Base-by-base conservation (phyloP, 306 rosid genomes). In the Dicorynia guianensis region DNA sequence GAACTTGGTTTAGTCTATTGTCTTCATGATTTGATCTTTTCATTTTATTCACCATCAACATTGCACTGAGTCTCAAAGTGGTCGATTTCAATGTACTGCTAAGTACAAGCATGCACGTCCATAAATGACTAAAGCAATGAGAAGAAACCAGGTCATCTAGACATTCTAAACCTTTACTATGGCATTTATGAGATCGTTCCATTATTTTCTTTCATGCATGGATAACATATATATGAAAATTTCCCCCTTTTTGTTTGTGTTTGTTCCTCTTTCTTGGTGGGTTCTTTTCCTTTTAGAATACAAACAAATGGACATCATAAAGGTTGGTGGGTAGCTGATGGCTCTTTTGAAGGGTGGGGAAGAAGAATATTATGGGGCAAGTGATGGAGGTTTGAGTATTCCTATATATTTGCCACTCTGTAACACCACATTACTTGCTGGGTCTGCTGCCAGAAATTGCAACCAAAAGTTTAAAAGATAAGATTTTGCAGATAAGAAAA, bases 311-410 rank as follows among this genome's bases (percentile, higher is more conserved):
- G 65, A 46, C 57, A 72, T 68, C 55, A 71, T 55, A 71, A 75
- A 54, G 82, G 60, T 61, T 44, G 84, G 77, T 71, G 50, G 76
- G 76, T 53, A 39, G 72, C 68, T 61, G 83, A 58, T 80, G 68
- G 67, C 35, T 35, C 79, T 69, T 82, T 68, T 39, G 50, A 60
- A 20, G 63, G 85, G 30, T 65, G 64, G 90, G 89, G 93, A 94
- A 84, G 91, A 93, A 81, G 95, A 88, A 90, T 81, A 90, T 88
- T 69, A 87, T 87, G 96, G 97, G 83, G 88, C 78, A 80, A 82
- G 93, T 83, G 71, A 90, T 87, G 96, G 96, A 84, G 88, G 76
- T 73, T 84, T 78, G 88, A 84, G 87, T 60, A 71, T 84, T 80
- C 88, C 80, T 58, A 80, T 82, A 79, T 36, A 56, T 74, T 74